Base-by-base conservation (phyloP, 495 filamentous ascomycete genomes). In the Recurvomyces mirabilis region DNA sequence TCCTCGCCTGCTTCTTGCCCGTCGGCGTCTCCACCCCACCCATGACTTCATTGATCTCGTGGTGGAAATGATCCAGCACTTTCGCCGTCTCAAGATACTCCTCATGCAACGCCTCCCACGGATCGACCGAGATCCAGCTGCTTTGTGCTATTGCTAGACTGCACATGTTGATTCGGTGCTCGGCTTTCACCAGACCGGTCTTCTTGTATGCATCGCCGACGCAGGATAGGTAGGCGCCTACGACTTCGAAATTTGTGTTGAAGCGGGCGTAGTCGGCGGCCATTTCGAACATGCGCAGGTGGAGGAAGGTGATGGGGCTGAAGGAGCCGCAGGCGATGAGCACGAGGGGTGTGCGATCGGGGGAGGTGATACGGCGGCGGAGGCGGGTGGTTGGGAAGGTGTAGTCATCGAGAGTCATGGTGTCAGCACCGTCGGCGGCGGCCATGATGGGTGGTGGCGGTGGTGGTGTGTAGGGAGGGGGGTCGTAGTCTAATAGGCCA, bases 241-340 rank as follows among this genome's bases (percentile, higher is more conserved):
- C 69, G 14, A 95, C 72, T 61, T 95, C 88, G 58, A 80, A 94
- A 24, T 85, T 70, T 29, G 84, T 86, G 65, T 79, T 84, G 63
- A 87, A 79, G 40, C 78, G 75, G 51, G 78, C 78, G 62, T 81
- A 84, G 67, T 89, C 82, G 54, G 75, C 73, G 2, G 84, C 84
- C 80, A 89, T 85, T 53, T 93, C 87, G 57, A 93, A 93, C 86
- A 94, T 89, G 59, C 87, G 84, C 41, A 94, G 70, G 60, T 94
- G 86, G 23, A 94, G 74, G 62, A 80, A 87, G 21, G 85, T 93
- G 52, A 82, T 78, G 14, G 85, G 87, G 3, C 78, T 84, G 66
- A 93, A 95, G 35, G 83, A 89, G 29, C 89, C 89, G 62, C 88
- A 94, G 26, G 87, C 84, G 30, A 96, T 82, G 30, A 94, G 71